Base-by-base conservation (phyloP, 371 early-diverging fungal species). In the Mucor plumbeus region DNA sequence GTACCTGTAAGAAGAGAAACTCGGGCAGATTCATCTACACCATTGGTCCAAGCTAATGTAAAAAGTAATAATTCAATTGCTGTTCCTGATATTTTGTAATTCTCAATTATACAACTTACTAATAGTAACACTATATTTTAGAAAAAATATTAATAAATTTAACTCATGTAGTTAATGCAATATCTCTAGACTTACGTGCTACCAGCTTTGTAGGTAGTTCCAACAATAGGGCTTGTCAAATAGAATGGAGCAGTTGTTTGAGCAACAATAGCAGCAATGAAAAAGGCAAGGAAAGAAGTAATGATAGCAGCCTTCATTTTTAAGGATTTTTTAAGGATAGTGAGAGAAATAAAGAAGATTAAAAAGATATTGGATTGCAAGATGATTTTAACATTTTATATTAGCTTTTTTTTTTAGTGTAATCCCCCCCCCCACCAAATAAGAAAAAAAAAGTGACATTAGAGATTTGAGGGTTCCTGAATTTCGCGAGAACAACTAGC, bases 11-110 rank as follows among this genome's bases (percentile, higher is more conserved):
- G 54, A 13, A 75, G 38, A 10, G 61, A 35, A 17, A 75, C 63
- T 15, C 62, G 67, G n/a, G 69, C 65, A 26, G 39, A 35, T 56
- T 58, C 53, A 48, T 63, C 60, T 17, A 56, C 39, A 59, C 76
- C 76, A 55, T 75, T 75, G 13, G 33, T 21, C 76, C 76, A 75
- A 41, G 57, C 76, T 75, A 64, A 17, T 11, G 11, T 4, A 7
- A 34, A 59, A 65, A 34, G n/a, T 36, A 19, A 48, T 15, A 14
- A 43, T 14, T 61, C 19, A 34, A 19, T 55, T 34, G 55, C 4
- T 7, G 14, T 4, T 2, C 7, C 11, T 39, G 3, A 35, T 17
- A 10, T 1, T 38, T n/a, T 58, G n/a, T 17, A 44, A 60, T n/a
- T 44, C 26, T 13, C 33, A 44, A 44, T 33, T 48, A 17, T 7